phyloP scores from a whole-genome alignment of 148 eudicot species.

The Diospyros lotus region DNA sequence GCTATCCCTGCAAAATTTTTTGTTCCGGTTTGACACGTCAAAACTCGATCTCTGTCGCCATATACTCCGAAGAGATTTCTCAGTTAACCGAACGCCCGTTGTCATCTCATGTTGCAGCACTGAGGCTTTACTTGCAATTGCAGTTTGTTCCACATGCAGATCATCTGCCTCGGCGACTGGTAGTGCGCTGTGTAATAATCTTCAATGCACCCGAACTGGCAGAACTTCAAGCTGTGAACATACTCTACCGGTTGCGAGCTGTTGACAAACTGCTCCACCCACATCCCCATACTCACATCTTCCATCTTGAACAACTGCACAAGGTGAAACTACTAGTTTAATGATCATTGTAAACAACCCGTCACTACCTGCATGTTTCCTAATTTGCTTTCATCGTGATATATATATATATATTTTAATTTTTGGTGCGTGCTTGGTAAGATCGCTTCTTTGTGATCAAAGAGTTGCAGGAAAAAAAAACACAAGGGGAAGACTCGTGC shows the following conservation, averaged over 20 bases:
- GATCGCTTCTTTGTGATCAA: too few species aligned
- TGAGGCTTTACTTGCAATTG: conserved; percentile 47
- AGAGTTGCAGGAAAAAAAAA: too few species aligned
- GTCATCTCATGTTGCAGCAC: conserved; percentile 93
- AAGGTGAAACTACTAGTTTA: neutral
- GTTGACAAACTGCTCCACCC: conserved; percentile 73
- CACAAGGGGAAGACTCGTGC: too few species aligned
- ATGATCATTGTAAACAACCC: neutral
- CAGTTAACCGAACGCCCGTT: neutral
- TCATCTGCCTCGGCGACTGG: conserved; percentile 91
- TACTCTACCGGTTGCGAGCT: conserved; percentile 57
- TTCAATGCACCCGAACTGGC: conserved; percentile 87
- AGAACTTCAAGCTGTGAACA: conserved; percentile 67
- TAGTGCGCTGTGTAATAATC: conserved; percentile 82
- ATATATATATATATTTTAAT: neutral
- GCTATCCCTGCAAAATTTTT: conserved; percentile 19
- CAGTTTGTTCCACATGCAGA: conserved; percentile 88
- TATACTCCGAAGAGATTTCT: neutral
- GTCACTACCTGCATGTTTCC: neutral
- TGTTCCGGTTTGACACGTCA: too few species aligned
- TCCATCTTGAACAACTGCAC: conserved; percentile 96
- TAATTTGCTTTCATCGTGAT: too few species aligned
- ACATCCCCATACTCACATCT: conserved; percentile 98
- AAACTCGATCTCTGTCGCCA: conserved; percentile 7
- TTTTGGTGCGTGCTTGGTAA: too few species aligned